Evolutionary conservation across 1,284 basidiomycete genomes (phyloP), one percentile per base, ranked within the genome.

Genomic region (Moesziomyces sp.): DNA sequence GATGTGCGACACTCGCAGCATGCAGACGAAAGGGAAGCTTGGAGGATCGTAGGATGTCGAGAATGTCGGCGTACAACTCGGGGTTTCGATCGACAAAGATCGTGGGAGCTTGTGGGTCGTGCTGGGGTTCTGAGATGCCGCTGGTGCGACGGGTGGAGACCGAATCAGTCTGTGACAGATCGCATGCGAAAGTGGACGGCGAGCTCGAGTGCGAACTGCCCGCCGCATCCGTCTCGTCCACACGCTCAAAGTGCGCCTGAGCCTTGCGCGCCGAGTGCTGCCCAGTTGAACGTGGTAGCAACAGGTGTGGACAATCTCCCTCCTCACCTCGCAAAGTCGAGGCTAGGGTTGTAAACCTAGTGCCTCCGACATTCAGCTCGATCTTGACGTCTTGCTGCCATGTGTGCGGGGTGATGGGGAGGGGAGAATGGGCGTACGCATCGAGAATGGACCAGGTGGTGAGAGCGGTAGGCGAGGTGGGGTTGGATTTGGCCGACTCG

Each of bases 21-120:
- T 52, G 51, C 1, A 69, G 45, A 2, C 66, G 66, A 13, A 51
- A 63, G 19, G 67, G 67, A 21, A 70, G 26, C 10, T 60, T 60
- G 42, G 8, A 26, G 4, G 35, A 43, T 11, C 67, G 58, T 8
- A 70, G 58, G 23, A 51, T 60, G 53, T 64, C 67, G 30, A 70
- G 53, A 0, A 70, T 45, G 47, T 64, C 67, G 16, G 42, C 42
- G 23, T 64, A 70, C 35, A 64, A 40, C 6, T 58, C 54, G 19
- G 38, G 35, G 40, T 64, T 70, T 21, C 67, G 61, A 24, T 70
- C 67, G 11, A 70, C 44, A 35, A 70, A 70, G 46, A 70, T 10
- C 24, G 11, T 11, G 24, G 21, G 11, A 21, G 30, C 18, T 23
- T 28, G 19, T 1, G 45, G 21, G 24, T 45, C 50, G 47, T 19